Evolutionary conservation across 371 early-diverging fungal species (phyloP).

Genomic region (Globomyces sp.): DNA sequence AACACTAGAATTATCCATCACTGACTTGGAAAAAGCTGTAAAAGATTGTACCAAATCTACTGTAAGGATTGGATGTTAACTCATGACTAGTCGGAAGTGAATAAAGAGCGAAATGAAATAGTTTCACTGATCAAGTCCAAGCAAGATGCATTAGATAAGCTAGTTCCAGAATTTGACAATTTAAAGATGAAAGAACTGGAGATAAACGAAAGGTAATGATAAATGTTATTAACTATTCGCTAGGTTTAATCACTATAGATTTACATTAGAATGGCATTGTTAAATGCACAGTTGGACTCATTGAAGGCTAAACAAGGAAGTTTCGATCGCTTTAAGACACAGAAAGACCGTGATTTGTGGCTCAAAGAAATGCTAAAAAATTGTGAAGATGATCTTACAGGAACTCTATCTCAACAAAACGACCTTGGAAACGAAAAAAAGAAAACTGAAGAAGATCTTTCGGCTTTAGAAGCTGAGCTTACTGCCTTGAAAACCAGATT

Average conservation of each 20-base stretch:
- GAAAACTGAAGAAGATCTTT: constrained; percentile 29
- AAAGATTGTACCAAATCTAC: not conserved
- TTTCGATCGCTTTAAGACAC: constrained; percentile 65
- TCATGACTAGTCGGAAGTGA: not conserved
- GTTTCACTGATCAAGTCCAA: not conserved
- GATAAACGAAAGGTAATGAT: not conserved
- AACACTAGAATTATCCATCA: constrained; percentile 38
- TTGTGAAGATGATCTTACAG: not conserved
- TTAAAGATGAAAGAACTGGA: not conserved
- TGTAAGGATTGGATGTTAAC: no score
- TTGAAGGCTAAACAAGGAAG: constrained; percentile 85
- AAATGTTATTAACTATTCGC: no score
- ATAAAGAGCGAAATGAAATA: not conserved
- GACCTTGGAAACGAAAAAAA: constrained; percentile 19
- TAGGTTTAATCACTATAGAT: no score
- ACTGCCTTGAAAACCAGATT: constrained; percentile 21
- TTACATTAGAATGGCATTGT: not conserved
- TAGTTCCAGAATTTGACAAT: not conserved
- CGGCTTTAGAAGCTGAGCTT: constrained; percentile 42
- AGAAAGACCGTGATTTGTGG: constrained; percentile 74
- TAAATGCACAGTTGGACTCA: constrained; percentile 36
- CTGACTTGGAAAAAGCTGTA: constrained; percentile 36
- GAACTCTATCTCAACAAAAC: constrained; percentile 25
- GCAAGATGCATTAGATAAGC: not conserved
- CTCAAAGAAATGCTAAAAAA: constrained; percentile 34